Percentiles rank a stretch among this genome's conserved stretches.
These are phyloP conservation scores for Lycium barbarum DNA, from an alignment of 257 asterid species.

Conservation along the genomic window DNA sequence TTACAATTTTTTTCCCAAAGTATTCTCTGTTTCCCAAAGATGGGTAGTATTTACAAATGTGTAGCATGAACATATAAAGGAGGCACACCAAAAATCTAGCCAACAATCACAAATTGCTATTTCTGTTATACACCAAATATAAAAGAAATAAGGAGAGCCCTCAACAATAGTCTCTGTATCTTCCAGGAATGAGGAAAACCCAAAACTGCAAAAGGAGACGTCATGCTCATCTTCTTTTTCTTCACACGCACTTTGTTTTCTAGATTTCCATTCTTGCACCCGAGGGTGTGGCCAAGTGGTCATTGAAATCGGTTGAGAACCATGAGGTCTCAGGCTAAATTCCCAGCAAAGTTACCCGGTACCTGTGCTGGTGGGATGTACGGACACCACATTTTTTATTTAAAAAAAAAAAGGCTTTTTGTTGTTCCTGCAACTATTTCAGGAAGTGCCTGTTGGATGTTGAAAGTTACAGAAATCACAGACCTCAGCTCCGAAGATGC, in stretches of 20 bases:
- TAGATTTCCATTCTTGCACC: background rate
- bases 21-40: background rate
- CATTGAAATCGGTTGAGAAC: too few species aligned
- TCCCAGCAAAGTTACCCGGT: too few species aligned
- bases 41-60: background rate
- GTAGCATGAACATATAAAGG: background rate
- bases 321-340: too few species aligned
- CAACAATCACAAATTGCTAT: background rate
- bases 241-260: background rate
- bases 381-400: too few species aligned
- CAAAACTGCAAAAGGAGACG: background rate
- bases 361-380: too few species aligned
- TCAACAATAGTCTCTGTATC: background rate
- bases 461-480: background rate
- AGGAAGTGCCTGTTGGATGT: background rate
- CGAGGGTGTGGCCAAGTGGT: too few species aligned
- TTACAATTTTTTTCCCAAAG: background rate
- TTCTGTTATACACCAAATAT: background rate
- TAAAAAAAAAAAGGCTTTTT: too few species aligned
- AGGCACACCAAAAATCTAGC: background rate
- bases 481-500: background rate
- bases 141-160: background rate
- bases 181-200: conserved; percentile 8
- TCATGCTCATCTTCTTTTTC: background rate
- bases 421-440: background rate